Evolutionary conservation across 2,329 filamentous ascomycete species (phyloP).

Genomic region (Verticillium tricorpus): DNA sequence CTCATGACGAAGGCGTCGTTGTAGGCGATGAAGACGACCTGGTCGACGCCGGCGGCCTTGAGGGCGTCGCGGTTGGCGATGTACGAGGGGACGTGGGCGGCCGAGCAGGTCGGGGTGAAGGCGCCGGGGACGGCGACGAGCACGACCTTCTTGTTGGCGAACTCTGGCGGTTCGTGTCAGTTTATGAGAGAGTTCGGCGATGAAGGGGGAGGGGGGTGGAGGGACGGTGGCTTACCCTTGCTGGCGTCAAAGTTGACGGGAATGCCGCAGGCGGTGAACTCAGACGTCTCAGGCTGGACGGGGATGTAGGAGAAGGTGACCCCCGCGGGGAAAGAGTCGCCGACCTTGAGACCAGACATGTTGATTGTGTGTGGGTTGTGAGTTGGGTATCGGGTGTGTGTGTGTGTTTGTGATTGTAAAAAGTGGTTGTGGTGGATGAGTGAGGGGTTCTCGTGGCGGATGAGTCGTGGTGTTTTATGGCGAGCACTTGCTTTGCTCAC

Average conservation of each 20-base stretch:
- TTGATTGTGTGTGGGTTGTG: constrained; percentile 10
- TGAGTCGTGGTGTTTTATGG: neutral
- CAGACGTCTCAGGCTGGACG: constrained; percentile 62
- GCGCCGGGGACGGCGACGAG: constrained; percentile 60
- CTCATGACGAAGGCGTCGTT: constrained; percentile 88
- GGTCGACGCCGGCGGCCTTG: constrained; percentile 76
- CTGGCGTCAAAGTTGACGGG: constrained; percentile 75
- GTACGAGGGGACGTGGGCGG: constrained; percentile 76
- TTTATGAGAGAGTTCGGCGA: neutral
- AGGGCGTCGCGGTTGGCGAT: constrained; percentile 66
- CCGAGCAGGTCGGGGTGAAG: constrained; percentile 85
- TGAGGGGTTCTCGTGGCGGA: neutral
- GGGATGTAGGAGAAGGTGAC: constrained; percentile 83
- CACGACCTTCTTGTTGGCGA: constrained; percentile 52
- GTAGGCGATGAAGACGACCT: constrained; percentile 74
- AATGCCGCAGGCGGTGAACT: constrained; percentile 72
- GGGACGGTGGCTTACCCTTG: constrained; percentile 48
- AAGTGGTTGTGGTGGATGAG: neutral
- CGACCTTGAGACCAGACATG: constrained; percentile 64
- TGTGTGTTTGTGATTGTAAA: too few relatives aligned
- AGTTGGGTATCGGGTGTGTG: neutral
- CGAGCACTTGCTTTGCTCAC: neutral
- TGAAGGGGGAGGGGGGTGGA: neutral
- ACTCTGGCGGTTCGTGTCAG: constrained; percentile 30
- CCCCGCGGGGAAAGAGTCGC: constrained; percentile 77